A percentile compares a stretch with the other conserved stretches of the same genome.
phyloP scores from a whole-genome alignment of 139 green algal genomes.

The Gonium pectorale region DNA sequence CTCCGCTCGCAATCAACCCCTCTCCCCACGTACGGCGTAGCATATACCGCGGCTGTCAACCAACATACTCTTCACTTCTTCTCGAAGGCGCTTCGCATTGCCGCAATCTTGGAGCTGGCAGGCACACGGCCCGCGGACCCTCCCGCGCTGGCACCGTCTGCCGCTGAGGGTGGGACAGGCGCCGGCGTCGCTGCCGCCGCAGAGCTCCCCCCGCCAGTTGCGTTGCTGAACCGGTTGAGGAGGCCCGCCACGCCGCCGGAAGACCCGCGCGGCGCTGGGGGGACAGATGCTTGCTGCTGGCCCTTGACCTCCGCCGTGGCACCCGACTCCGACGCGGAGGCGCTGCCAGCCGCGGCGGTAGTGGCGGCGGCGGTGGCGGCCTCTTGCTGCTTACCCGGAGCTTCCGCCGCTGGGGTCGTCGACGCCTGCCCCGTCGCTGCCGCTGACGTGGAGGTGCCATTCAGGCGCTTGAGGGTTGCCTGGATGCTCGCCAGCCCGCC shows the following conservation, averaged over 20 bases:
- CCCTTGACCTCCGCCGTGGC: background rate
- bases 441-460: background rate
- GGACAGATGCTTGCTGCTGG: background rate
- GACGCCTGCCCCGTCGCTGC: background rate
- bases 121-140: constrained; percentile 18
- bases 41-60: no score
- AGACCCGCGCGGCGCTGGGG: background rate
- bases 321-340: background rate
- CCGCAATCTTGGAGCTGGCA: constrained; percentile 16
- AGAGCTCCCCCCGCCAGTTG: background rate
- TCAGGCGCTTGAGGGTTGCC: background rate
- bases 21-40: no score
- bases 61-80: no score
- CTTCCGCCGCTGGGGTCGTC: background rate
- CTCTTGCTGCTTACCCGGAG: background rate
- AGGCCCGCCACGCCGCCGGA: background rate
- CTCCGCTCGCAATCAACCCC: no score
- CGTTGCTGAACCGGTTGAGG: constrained; percentile 12
- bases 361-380: background rate
- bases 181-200: background rate
- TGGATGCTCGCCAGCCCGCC: background rate
- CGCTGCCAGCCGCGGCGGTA: background rate
- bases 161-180: background rate
- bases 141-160: background rate
- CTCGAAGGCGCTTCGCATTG: constrained; percentile 28